Evolutionary conservation across 169 alveolate species (phyloP), one percentile per base, ranked within the genome.

Genomic region (Eimeria zaria): DNA sequence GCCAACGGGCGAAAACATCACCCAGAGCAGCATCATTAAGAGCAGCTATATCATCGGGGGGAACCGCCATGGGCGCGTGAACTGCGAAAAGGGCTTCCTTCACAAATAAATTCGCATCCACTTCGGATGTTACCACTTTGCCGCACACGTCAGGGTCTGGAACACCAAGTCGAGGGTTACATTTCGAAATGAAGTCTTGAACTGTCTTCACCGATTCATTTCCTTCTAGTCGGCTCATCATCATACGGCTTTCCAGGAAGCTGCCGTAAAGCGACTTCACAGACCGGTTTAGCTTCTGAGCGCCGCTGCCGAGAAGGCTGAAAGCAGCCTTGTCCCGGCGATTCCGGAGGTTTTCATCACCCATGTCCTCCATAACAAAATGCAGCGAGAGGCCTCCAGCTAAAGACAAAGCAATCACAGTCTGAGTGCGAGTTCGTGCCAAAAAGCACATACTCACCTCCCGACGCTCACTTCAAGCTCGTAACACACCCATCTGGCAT

Each of bases 81-180:
- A 67, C 33, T 27, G 96, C 41, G 60, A 48, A 88, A 33, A 93
- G 74, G 1, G 96, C 89, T 24, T 93, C 90, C 78, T 22, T 33
- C 3, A 93, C 67, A 53, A 93, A 93, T 20, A 67, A 67, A 30
- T 64, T 83, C 36, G 78, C 74, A 44, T 93, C 96, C 46, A 93
- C 84, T 41, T 62, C 64, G 18, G 88, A 22, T 2, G 96, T 93
- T 27, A 93, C 96, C 14, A 60, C 62, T 55, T 67, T 83, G 18
- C 96, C 96, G 44, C 96, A 93, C 48, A 81, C 89, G n/a, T 93
- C 93, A 2, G 73, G 39, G 48, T 93, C 87, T 36, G 80, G 64
- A 9, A 88, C 88, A 11, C 76, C 92, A 1, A 48, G 64, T n/a
- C 27, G 73, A 0, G 74, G 67, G 48, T 93, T 87, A 67, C 96